Evolutionary conservation across 2,329 filamentous ascomycete genomes (phyloP).

Genomic region (Beauveria brongniartii): DNA sequence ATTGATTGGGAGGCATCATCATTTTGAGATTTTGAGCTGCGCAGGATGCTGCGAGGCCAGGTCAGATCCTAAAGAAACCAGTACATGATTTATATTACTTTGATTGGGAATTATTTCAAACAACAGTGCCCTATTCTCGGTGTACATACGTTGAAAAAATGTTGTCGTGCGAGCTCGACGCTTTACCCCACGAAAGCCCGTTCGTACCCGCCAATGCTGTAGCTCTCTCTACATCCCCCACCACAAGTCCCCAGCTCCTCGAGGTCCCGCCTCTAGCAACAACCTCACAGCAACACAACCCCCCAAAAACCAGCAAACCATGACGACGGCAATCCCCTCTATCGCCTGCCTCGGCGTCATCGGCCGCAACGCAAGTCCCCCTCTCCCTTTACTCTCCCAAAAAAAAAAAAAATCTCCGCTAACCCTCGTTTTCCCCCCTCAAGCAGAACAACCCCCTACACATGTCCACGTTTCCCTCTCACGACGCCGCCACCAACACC

Average conservation of each 20-base stretch:
- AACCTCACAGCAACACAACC: background rate
- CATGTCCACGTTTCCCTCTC: conserved; percentile 78
- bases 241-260: background rate
- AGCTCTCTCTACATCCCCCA: background rate
- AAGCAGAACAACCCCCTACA: conserved; percentile 89
- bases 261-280: background rate
- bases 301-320: conserved; percentile 20
- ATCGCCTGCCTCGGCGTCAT: conserved; percentile 93
- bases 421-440: too few species aligned
- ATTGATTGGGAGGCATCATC: background rate
- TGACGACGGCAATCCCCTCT: conserved; percentile 60
- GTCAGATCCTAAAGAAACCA: background rate
- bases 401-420: too few species aligned
- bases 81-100: background rate
- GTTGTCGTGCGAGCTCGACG: too few species aligned
- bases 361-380: conserved; percentile 68
- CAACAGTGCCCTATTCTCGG: background rate
- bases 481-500: conserved; percentile 47
- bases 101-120: background rate
- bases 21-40: background rate
- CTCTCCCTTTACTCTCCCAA: background rate
- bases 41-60: background rate
- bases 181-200: too few species aligned
- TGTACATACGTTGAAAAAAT: background rate
- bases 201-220: background rate